Evolutionary conservation across 148 eudicot genomes (phyloP), one percentile per base, ranked within the genome.

Genomic region (Polygonum maritimum): DNA sequence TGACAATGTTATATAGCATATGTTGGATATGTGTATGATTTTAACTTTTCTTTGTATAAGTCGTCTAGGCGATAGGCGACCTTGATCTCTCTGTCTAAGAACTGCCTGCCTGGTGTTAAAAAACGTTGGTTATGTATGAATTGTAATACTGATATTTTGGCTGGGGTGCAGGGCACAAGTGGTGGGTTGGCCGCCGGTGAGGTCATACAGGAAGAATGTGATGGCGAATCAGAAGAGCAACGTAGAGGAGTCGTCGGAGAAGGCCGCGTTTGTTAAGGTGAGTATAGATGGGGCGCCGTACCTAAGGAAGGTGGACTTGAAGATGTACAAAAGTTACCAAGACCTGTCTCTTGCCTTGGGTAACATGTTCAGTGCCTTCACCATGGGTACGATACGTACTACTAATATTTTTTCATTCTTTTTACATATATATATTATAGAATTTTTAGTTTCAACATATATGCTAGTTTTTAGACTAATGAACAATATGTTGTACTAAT

Each of bases 281-380:
- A 80, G 80, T 55, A 89, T 89, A 86, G 90, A 89, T 33, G 92
- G 92, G 2, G 92, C 92, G 2, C 92, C 92, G 4, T 89, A 87
- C 48, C 86, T 87, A 21, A 83, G 92, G 12, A 89, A 89, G 76
- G 92, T 89, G 65, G 92, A 89, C 78, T 75, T 89, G 63, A 89
- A 83, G 74, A 85, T 87, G 90, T 87, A 85, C 78, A 80, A 82
- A 48, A 83, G 85, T 73, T 89, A 89, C 77, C 83, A 85, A 76
- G 77, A 89, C 33, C 82, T 89, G 39, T 80, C 92, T 7, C 87
- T 87, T 80, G 88, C 92, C 44, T 82, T 89, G 79, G 86, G 89
- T 75, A 83, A 85, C 63, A 89, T 89, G 92, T 89, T 89, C 79
- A 86, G 90, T 41, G 87, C 92, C 80, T 89, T 87, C 76, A 87